A percentile compares a stretch with the other conserved stretches of the same genome.
Conservation (phyloP, 2,329 filamentous ascomycete genomes). For the Onygenales sp. region DNA sequence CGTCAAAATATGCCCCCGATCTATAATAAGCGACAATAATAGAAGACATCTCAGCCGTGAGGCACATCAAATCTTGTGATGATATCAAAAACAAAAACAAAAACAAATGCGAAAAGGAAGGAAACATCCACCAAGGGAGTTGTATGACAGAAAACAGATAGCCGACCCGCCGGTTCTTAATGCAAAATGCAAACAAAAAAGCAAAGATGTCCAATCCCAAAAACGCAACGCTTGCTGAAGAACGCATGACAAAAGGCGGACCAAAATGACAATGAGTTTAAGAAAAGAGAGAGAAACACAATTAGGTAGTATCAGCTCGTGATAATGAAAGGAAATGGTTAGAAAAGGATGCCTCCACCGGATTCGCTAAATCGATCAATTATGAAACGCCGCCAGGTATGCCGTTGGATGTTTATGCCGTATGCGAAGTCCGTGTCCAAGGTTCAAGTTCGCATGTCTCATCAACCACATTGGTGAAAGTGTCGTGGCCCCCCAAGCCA, state of each 20-base stretch:
- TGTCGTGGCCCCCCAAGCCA: slow-evolving; percentile 8
- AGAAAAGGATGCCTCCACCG: slow-evolving; percentile 28
- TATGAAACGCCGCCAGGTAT: slow-evolving; percentile 45
- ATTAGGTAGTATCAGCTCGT: slow-evolving; percentile 29
- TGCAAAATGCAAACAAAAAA: slow-evolving; percentile 25
- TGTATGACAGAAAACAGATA: slow-evolving; percentile 26
- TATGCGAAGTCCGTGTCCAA: slow-evolving; percentile 20
- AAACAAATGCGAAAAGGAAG: slow-evolving; percentile 25
- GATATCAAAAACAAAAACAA: slow-evolving; percentile 23
- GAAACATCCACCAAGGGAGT: slow-evolving; percentile 25
- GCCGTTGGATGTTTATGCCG: slow-evolving; percentile 34
- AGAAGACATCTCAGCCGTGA: slow-evolving; percentile 37
- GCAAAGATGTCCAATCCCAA: slow-evolving; percentile 17
- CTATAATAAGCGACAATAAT: slow-evolving; percentile 23
- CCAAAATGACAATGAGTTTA: slow-evolving; percentile 22
- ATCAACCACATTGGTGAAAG: slow-evolving; percentile 13
- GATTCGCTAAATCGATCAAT: slow-evolving; percentile 34
- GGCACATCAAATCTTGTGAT: slow-evolving; percentile 39
- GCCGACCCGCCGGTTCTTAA: slow-evolving; percentile 40
- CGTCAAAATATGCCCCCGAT: slow-evolving; percentile 5
- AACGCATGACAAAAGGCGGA: slow-evolving; percentile 28
- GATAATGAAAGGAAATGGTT: slow-evolving; percentile 28
- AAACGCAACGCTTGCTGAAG: slow-evolving; percentile 43
- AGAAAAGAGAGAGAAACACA: slow-evolving; percentile 31
- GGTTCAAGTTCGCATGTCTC: slow-evolving; percentile 30